A percentile compares a stretch with the other conserved stretches of the same genome.
Evolutionary conservation across 768 basidiomycete species (phyloP).

Genomic region (Piloderma croceum): DNA sequence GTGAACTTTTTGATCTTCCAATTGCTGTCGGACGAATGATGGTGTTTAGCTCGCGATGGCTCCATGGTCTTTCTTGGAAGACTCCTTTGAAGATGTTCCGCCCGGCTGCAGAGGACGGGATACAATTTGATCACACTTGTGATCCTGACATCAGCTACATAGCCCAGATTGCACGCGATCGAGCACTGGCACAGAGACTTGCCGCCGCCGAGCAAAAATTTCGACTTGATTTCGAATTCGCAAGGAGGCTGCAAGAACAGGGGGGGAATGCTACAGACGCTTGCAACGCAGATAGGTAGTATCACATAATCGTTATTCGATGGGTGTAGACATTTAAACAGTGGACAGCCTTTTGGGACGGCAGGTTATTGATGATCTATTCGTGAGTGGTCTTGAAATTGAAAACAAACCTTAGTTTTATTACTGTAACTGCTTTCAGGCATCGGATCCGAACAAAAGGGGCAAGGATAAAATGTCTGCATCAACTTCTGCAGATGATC

Average conservation of each 20-base stretch:
- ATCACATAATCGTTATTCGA: conserved; percentile 9
- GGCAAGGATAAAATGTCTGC: conserved; percentile 23
- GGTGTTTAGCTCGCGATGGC: too few species aligned
- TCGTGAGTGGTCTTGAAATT: conserved; percentile 17
- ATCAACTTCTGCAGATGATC: too few species aligned
- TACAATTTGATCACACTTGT: too few species aligned
- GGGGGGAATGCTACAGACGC: conserved; percentile 22
- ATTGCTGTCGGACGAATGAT: too few species aligned
- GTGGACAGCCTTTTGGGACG: conserved; percentile 22
- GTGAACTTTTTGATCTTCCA: too few species aligned
- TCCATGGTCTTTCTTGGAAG: too few species aligned
- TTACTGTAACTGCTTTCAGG: conserved; percentile 12
- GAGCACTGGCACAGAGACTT: too few species aligned
- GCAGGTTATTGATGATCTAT: conserved; percentile 20
- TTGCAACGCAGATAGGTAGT: conserved; percentile 27
- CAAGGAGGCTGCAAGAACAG: conserved; percentile 26
- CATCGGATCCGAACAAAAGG: conserved; percentile 23
- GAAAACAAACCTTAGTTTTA: not conserved
- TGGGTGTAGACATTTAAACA: not conserved
- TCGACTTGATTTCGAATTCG: conserved; percentile 32
- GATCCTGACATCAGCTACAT: too few species aligned
- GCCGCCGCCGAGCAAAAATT: conserved; percentile 32
- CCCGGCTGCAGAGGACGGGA: too few species aligned
- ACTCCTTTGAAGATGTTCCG: too few species aligned
- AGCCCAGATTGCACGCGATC: too few species aligned